Evolutionary conservation across 805 yeast genomes (phyloP).

Genomic region (Kazachstania martiniae): DNA sequence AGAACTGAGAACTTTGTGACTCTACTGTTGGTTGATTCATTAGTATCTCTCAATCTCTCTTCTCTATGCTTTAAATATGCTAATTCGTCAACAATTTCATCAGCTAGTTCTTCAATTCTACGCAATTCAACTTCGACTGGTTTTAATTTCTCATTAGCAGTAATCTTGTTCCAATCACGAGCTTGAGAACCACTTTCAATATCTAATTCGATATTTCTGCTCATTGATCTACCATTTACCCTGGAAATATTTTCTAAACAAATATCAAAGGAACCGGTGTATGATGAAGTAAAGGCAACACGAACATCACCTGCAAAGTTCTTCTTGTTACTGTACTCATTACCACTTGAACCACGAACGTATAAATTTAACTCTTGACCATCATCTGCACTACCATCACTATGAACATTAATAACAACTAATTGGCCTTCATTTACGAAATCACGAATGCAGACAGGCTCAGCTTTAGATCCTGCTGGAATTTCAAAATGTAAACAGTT

Average conservation of each 20-base stretch:
- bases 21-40: constrained; percentile 89
- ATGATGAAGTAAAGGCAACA: constrained; percentile 77
- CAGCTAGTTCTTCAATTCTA: constrained; percentile 74
- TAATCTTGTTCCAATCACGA: constrained; percentile 93
- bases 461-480: constrained; percentile 33
- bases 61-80: constrained; percentile 81
- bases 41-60: constrained; percentile 88
- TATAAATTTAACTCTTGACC: constrained; percentile 69
- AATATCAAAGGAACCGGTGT: constrained; percentile 77
- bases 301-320: constrained; percentile 63
- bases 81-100: constrained; percentile 70
- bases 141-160: constrained; percentile 84
- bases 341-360: constrained; percentile 71
- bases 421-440: constrained; percentile 76
- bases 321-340: constrained; percentile 69
- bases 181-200: constrained; percentile 95
- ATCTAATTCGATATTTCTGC: constrained; percentile 76
- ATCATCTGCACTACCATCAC: constrained; percentile 71
- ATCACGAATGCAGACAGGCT: constrained; percentile 83
- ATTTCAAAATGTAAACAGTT: constrained; percentile 43
- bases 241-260: constrained; percentile 62
- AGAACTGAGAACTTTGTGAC: constrained; percentile 77
- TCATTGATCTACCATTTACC: constrained; percentile 28
- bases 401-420: constrained; percentile 72
- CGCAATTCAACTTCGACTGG: constrained; percentile 88